phyloP scores from a whole-genome alignment of 2,329 filamentous ascomycete species.

The Phyllosticta citribraziliensis region DNA sequence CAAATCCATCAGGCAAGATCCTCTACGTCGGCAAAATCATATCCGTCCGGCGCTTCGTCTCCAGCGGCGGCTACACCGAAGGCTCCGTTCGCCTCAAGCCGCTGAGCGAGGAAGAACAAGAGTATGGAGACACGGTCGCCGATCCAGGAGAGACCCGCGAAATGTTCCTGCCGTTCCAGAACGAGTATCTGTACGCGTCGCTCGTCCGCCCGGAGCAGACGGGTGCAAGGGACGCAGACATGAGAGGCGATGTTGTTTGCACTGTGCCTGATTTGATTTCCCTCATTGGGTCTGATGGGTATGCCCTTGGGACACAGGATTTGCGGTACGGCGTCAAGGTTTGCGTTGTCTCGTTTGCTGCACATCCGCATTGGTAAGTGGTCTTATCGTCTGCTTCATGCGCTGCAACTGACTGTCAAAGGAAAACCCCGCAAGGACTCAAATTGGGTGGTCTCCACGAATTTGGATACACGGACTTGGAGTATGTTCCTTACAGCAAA shows the following conservation, averaged over 20 bases:
- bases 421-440: background rate
- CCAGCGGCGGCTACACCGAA: background rate
- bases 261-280: slow-evolving; percentile 2
- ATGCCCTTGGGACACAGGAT: background rate
- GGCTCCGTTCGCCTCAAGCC: background rate
- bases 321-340: background rate
- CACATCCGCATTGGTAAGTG: background rate
- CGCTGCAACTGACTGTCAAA: background rate
- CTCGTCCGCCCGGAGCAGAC: background rate
- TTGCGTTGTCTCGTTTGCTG: background rate
- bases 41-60: background rate
- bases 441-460: background rate
- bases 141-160: background rate
- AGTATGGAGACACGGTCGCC: background rate
- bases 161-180: slow-evolving; percentile 1
- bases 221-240: background rate
- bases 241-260: background rate
- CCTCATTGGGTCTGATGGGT: background rate
- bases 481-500: background rate
- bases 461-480: background rate
- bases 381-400: background rate
- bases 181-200: background rate
- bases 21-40: background rate
- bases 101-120: background rate
- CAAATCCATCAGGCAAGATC: background rate